A percentile compares a stretch with the other conserved stretches of the same genome.
phyloP scores from a whole-genome alignment of 176 grass and related monocot genomes.

The Bromus sterilis region DNA sequence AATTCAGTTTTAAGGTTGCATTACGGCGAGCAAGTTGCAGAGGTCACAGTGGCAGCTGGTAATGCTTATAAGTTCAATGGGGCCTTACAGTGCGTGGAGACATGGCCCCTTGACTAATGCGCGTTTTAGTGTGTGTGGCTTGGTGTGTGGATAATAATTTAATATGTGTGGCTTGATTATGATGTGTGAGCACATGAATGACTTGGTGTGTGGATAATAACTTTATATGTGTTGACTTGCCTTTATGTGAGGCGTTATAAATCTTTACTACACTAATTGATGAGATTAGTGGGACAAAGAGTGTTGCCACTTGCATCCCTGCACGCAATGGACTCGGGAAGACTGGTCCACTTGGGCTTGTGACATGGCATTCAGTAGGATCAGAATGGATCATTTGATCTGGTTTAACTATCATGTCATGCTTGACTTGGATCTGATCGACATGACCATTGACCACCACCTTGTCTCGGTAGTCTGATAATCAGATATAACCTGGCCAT shows the following conservation, averaged over 20 bases:
- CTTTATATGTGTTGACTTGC: neutral
- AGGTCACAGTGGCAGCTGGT: constrained; percentile 18
- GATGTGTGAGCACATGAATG: neutral
- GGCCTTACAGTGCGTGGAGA: constrained; percentile 43
- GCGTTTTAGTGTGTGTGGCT: neutral
- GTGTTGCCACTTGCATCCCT: too few relatives aligned
- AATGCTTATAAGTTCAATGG: constrained; percentile 55
- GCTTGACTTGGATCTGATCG: neutral
- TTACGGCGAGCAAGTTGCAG: constrained; percentile 15
- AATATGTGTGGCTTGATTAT: neutral
- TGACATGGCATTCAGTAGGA: neutral
- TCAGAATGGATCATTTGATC: neutral
- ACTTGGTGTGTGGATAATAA: neutral
- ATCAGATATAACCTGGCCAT: neutral
- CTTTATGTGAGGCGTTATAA: too few relatives aligned
- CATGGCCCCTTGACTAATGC: constrained; percentile 12
- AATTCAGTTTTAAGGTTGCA: constrained; percentile 27
- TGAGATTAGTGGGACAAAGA: too few relatives aligned
- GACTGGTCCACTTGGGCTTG: neutral
- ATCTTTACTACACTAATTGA: too few relatives aligned
- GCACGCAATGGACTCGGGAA: neutral
- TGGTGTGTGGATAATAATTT: neutral
- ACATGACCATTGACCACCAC: too few relatives aligned
- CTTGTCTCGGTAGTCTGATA: too few relatives aligned
- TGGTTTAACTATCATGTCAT: neutral